These are phyloP conservation scores for Trichosanthes truncata DNA, from an alignment of 306 rosid genomes.

Conservation along the genomic window DNA sequence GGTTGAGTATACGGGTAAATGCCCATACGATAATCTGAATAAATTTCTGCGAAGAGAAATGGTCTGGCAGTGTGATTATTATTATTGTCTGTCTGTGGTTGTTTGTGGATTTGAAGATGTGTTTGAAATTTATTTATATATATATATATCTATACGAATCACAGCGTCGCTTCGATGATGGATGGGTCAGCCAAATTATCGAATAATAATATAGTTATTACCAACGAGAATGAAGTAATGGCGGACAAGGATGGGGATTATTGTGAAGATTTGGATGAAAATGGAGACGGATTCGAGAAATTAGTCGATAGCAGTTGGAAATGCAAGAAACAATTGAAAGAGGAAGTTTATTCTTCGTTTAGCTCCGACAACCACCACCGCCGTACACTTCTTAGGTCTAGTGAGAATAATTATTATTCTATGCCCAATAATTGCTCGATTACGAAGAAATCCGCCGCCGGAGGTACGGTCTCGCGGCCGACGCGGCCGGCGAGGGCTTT, in stretches of 20 bases:
- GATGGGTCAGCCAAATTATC: conserved; percentile 11
- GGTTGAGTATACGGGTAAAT: background rate
- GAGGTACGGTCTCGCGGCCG: background rate
- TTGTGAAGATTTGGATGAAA: conserved; percentile 9
- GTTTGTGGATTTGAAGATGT: background rate
- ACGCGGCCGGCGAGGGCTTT: background rate
- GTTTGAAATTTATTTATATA: background rate
- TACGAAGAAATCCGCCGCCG: conserved; percentile 15
- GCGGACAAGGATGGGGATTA: background rate
- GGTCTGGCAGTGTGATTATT: background rate
- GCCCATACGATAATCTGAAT: conserved; percentile 11
- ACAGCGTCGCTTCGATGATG: conserved; percentile 53
- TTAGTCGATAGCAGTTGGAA: conserved; percentile 29
- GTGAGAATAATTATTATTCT: background rate
- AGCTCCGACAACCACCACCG: conserved; percentile 11
- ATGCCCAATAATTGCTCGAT: background rate
- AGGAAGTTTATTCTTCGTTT: conserved; percentile 22
- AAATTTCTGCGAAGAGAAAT: background rate
- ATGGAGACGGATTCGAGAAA: conserved; percentile 1
- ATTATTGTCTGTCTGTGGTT: background rate
- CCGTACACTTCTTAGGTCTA: conserved; percentile 17
- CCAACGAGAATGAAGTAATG: background rate
- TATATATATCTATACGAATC: background rate
- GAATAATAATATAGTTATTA: background rate
- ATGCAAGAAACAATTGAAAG: conserved; percentile 29